Evolutionary conservation across 2,329 filamentous ascomycete species (phyloP).

Genomic region (Pseudogymnoascus destructans): DNA sequence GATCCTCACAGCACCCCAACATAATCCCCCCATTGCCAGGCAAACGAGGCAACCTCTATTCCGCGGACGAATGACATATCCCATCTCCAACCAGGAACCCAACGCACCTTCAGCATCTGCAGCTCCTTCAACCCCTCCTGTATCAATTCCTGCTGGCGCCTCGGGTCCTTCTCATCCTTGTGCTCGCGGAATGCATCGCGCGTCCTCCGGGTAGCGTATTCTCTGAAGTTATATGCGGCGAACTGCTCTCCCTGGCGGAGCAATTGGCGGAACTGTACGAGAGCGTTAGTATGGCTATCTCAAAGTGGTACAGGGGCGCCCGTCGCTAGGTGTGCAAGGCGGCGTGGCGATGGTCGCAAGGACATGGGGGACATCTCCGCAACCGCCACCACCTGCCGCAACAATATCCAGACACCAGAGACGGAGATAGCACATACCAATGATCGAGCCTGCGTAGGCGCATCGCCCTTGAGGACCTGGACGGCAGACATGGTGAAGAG

Average conservation of each 20-base stretch:
- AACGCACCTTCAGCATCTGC: slow-evolving; percentile 74
- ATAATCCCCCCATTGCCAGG: neutral
- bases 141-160: slow-evolving; percentile 73
- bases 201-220: slow-evolving; percentile 86
- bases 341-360: neutral
- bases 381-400: neutral
- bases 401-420: neutral
- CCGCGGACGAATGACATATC: neutral
- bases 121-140: slow-evolving; percentile 80
- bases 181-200: slow-evolving; percentile 82
- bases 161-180: slow-evolving; percentile 55
- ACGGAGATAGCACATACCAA: slow-evolving; percentile 19
- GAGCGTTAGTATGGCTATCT: neutral
- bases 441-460: slow-evolving; percentile 23
- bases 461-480: slow-evolving; percentile 20
- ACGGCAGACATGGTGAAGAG: slow-evolving; percentile 21
- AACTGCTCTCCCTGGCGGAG: slow-evolving; percentile 79
- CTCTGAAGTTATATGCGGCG: slow-evolving; percentile 91
- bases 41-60: neutral
- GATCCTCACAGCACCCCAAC: neutral
- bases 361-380: neutral
- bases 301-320: neutral
- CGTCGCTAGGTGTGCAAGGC: neutral
- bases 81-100: neutral
- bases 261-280: slow-evolving; percentile 70